Conservation (phyloP, 2,329 filamentous ascomycete species). For the Tolypocladium ophioglossoides region DNA sequence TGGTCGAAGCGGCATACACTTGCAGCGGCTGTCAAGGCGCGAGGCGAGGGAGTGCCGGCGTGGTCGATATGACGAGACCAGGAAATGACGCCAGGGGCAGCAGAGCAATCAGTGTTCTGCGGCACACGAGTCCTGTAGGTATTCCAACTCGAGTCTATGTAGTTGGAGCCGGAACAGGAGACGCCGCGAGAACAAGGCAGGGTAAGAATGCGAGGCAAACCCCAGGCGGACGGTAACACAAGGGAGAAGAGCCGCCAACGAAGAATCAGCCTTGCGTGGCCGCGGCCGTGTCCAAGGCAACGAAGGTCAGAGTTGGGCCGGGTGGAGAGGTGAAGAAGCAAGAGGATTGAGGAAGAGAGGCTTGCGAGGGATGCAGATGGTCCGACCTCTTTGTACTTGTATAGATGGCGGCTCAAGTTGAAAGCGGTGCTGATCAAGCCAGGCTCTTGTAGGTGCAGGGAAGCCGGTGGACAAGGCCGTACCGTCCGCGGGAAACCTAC, state of each 20-base stretch:
- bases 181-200: neutral
- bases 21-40: slow-evolving; percentile 1
- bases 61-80: slow-evolving; percentile 3
- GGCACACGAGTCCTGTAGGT: neutral
- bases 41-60: slow-evolving; percentile 3
- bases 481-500: neutral
- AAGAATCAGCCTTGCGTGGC: slow-evolving; percentile 17
- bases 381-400: slow-evolving; percentile 10
- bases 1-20: neutral
- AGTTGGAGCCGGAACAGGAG: neutral
- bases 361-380: slow-evolving; percentile 8
- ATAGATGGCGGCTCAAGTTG: slow-evolving; percentile 8
- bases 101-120: neutral
- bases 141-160: neutral
- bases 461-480: slow-evolving; percentile 3
- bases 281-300: slow-evolving; percentile 11
- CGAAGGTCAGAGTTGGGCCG: slow-evolving; percentile 6
- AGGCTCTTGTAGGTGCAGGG: slow-evolving; percentile 4
- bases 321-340: slow-evolving; percentile 3
- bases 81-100: slow-evolving; percentile 5
- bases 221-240: neutral
- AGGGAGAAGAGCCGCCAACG: neutral
- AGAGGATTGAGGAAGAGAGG: slow-evolving; percentile 3
- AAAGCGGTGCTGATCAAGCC: slow-evolving; percentile 6
- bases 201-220: neutral